A percentile compares a stretch with the other conserved stretches of the same genome.
These are phyloP conservation scores for Aspergillus versicolor DNA, from an alignment of 2,329 filamentous ascomycete genomes.

Conservation along the genomic window DNA sequence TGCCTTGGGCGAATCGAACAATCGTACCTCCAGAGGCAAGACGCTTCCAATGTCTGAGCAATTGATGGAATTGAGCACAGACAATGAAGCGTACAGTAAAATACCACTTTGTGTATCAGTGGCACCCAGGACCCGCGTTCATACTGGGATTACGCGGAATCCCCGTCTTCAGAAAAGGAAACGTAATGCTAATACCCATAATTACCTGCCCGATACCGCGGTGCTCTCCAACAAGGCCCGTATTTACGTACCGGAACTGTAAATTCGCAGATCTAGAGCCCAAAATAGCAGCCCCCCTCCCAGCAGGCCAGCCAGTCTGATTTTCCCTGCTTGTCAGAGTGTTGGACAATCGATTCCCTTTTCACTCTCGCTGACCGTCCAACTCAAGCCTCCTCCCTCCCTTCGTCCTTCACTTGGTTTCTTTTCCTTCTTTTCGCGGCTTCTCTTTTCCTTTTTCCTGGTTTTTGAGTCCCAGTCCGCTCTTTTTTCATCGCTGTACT, in stretches of 20 bases:
- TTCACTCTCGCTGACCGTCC: constrained; percentile 23
- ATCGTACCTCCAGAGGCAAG: neutral
- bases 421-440: constrained; percentile 22
- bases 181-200: neutral
- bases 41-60: too few relatives aligned
- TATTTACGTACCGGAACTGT: constrained; percentile 2
- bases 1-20: neutral
- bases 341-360: constrained; percentile 27
- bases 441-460: constrained; percentile 16
- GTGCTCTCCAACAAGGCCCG: neutral
- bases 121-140: neutral
- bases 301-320: constrained; percentile 22
- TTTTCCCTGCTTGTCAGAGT: constrained; percentile 22
- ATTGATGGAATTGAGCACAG: neutral
- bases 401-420: constrained; percentile 31
- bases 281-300: constrained; percentile 30
- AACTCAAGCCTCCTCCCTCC: constrained; percentile 26
- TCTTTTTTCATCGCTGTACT: constrained; percentile 15
- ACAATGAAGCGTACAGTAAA: neutral
- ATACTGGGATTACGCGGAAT: neutral
- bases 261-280: constrained; percentile 25
- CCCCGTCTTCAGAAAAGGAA: neutral
- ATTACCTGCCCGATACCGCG: neutral
- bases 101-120: neutral
- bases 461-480: constrained; percentile 13